Evolutionary conservation across 176 grass and related monocot genomes (phyloP).

Genomic region (Lolium perenne): DNA sequence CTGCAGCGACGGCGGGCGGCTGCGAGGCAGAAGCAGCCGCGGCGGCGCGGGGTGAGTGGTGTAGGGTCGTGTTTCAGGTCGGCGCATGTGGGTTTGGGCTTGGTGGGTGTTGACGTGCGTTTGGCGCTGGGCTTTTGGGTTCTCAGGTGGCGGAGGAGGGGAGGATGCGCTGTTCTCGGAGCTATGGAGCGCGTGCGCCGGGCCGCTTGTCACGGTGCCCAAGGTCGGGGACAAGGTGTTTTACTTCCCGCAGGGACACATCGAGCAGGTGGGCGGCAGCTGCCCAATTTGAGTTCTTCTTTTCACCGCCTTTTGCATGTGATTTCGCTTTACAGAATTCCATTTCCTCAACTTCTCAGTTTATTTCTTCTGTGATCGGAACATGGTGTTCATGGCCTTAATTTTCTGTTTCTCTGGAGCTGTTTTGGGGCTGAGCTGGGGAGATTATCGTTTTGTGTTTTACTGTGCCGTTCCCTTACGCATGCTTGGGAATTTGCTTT

Average conservation of each 20-base stretch:
- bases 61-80: neutral
- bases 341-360: neutral
- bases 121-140: slow-evolving; percentile 6
- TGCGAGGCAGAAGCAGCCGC: slow-evolving; percentile 27
- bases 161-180: slow-evolving; percentile 73
- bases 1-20: slow-evolving; percentile 5
- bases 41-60: slow-evolving; percentile 40
- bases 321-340: neutral
- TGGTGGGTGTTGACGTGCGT: slow-evolving; percentile 36
- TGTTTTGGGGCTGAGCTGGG: neutral
- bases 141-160: slow-evolving; percentile 40
- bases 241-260: slow-evolving; percentile 98
- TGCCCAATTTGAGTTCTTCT: slow-evolving; percentile 6
- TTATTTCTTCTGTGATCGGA: neutral
- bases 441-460: neutral
- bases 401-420: neutral
- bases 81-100: neutral
- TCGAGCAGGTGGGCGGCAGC: slow-evolving; percentile 71
- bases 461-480: neutral
- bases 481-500: neutral
- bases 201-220: slow-evolving; percentile 89
- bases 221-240: slow-evolving; percentile 71
- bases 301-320: neutral
- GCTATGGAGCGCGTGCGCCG: slow-evolving; percentile 90
- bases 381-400: neutral